Evolutionary conservation across 225 moss, liverwort and hornwort genomes (phyloP).

Genomic region (Sphagnum contortum): DNA sequence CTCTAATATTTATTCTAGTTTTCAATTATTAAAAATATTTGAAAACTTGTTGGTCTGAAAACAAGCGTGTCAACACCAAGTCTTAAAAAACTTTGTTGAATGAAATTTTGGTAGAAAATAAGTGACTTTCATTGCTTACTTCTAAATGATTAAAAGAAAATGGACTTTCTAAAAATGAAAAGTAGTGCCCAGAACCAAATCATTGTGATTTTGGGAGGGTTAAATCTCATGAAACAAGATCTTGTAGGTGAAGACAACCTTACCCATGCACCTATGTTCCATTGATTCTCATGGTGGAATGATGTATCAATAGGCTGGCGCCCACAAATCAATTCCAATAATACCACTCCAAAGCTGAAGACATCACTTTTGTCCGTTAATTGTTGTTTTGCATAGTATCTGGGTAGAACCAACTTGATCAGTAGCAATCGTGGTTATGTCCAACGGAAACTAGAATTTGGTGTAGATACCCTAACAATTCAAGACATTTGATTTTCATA

Average conservation of each 20-base stretch:
- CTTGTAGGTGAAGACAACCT: neutral
- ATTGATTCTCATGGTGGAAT: neutral
- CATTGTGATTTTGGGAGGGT: neutral
- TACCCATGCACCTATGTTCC: conserved; percentile 2
- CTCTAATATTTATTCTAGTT: too few relatives aligned
- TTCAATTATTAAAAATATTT: too few relatives aligned
- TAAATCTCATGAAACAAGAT: neutral
- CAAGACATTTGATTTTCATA: too few relatives aligned
- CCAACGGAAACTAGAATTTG: too few relatives aligned
- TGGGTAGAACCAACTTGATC: neutral
- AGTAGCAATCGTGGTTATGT: too few relatives aligned
- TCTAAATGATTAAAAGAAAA: neutral
- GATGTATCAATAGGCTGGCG: neutral
- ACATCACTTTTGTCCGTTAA: conserved; percentile 19
- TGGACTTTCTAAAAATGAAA: neutral
- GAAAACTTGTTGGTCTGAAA: too few relatives aligned
- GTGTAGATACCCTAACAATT: too few relatives aligned
- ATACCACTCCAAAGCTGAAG: conserved; percentile 27
- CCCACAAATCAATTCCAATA: conserved; percentile 19
- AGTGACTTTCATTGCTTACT: neutral
- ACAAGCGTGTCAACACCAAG: too few relatives aligned
- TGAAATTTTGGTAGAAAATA: too few relatives aligned
- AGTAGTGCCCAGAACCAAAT: neutral
- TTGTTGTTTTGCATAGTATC: neutral
- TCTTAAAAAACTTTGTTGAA: too few relatives aligned